These are phyloP conservation scores for Geotrichum phurueaensis DNA, from an alignment of 1,139 yeast species.

Conservation along the genomic window DNA sequence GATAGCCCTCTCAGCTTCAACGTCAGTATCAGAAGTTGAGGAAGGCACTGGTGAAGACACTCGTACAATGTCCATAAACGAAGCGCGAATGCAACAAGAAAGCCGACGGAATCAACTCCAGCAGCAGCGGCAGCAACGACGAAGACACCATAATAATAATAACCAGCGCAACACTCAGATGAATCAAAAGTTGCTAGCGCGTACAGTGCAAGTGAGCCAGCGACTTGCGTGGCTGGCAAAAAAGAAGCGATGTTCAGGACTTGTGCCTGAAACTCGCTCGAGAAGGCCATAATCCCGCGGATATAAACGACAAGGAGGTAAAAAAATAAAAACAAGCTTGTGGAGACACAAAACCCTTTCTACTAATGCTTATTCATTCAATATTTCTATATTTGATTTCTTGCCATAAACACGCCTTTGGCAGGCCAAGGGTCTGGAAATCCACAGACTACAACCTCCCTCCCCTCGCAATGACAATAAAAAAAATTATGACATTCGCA, in stretches of 20 bases:
- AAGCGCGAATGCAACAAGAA: background rate
- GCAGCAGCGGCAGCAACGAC: background rate
- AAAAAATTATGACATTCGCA: no score
- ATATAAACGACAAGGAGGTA: background rate
- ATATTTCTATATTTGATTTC: no score
- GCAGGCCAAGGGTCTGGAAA: no score
- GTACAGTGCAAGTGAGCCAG: conserved; percentile 4
- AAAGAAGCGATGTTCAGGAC: conserved; percentile 11
- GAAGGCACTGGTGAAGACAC: background rate
- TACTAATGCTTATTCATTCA: no score
- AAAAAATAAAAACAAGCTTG: no score
- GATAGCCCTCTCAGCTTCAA: background rate
- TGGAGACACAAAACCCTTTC: no score
- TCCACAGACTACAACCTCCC: no score
- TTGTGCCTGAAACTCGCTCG: conserved; percentile 3
- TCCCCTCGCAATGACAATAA: no score
- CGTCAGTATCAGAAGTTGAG: background rate
- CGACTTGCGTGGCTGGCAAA: conserved; percentile 15
- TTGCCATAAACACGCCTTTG: no score
- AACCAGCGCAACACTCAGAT: background rate
- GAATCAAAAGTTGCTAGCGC: background rate
- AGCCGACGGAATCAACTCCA: background rate
- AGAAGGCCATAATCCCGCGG: background rate
- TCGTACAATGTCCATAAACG: background rate
- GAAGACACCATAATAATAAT: background rate